A percentile compares a stretch with the other conserved stretches of the same genome.
Conservation (phyloP, 495 filamentous ascomycete genomes). For the Aspergillus saccharolyticus region DNA sequence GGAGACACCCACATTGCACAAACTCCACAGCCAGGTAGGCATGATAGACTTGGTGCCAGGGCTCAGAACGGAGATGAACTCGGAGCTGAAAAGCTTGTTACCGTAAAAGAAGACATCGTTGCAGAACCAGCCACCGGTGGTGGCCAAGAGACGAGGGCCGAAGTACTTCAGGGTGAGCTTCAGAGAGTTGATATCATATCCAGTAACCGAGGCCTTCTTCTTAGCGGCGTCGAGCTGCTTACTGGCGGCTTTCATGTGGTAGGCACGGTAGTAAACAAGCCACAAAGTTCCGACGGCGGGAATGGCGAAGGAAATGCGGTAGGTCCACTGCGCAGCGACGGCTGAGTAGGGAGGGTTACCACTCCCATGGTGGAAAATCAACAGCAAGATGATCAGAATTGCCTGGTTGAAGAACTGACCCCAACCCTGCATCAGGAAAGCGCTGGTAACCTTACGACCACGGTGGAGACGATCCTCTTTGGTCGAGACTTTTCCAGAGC, state of each 20-base stretch:
- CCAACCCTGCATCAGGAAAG: constrained; percentile 97
- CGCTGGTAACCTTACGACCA: constrained; percentile 84
- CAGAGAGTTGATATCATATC: constrained; percentile 80
- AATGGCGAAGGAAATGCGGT: constrained; percentile 80
- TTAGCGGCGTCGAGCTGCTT: constrained; percentile 72
- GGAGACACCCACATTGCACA: constrained; percentile 79
- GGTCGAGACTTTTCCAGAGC: constrained; percentile 79
- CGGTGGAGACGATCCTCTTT: constrained; percentile 87
- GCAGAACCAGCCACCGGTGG: constrained; percentile 77
- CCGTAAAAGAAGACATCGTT: constrained; percentile 98
- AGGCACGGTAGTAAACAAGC: constrained; percentile 86
- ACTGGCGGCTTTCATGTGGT: constrained; percentile 74
- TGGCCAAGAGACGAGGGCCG: constrained; percentile 76
- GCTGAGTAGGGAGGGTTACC: constrained; percentile 69
- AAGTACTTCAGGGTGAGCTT: constrained; percentile 71
- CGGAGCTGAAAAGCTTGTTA: constrained; percentile 90
- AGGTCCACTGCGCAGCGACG: constrained; percentile 73
- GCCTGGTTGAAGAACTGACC: constrained; percentile 89
- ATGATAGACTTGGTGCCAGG: constrained; percentile 59
- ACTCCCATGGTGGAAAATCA: constrained; percentile 72
- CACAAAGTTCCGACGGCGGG: constrained; percentile 82
- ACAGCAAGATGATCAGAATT: constrained; percentile 71
- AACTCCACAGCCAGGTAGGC: constrained; percentile 83
- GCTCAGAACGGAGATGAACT: constrained; percentile 76
- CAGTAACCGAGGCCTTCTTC: constrained; percentile 78